Conservation (phyloP, 192 early-diverging fungal species). For the Umbelopsis sp. region DNA sequence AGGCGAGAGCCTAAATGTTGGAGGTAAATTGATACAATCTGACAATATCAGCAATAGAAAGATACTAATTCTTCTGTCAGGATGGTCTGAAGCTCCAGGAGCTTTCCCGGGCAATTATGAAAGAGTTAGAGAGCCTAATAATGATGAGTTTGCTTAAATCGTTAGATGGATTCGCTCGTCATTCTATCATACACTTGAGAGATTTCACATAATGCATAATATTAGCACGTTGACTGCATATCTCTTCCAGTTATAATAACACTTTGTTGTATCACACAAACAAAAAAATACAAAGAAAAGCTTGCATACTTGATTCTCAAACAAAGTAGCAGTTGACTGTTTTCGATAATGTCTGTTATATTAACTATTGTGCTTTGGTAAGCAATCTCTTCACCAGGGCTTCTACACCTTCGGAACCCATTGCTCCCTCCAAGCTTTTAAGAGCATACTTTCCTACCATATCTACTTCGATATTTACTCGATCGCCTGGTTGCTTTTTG, state of each 20-base stretch:
- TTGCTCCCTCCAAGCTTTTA: slow-evolving; percentile 75
- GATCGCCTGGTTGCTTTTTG: slow-evolving; percentile 65
- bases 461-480: slow-evolving; percentile 96
- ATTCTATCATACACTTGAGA: neutral
- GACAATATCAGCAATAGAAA: neutral
- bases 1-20: slow-evolving; percentile 47
- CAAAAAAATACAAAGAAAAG: too few species aligned
- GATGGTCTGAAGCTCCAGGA: slow-evolving; percentile 35
- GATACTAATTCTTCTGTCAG: neutral
- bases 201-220: neutral
- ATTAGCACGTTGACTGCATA: too few species aligned
- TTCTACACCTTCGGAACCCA: slow-evolving; percentile 54
- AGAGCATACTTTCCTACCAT: slow-evolving; percentile 94
- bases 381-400: slow-evolving; percentile 25
- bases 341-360: neutral
- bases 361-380: slow-evolving; percentile 1
- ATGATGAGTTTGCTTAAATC: slow-evolving; percentile 25
- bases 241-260: neutral
- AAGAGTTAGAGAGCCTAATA: slow-evolving; percentile 30
- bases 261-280: neutral
- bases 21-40: slow-evolving; percentile 23
- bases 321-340: too few species aligned
- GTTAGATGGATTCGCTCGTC: neutral
- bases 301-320: too few species aligned
- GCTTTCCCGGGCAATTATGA: slow-evolving; percentile 34